phyloP scores from a whole-genome alignment of 1,284 basidiomycete genomes.

The Inonotus obliquus region DNA sequence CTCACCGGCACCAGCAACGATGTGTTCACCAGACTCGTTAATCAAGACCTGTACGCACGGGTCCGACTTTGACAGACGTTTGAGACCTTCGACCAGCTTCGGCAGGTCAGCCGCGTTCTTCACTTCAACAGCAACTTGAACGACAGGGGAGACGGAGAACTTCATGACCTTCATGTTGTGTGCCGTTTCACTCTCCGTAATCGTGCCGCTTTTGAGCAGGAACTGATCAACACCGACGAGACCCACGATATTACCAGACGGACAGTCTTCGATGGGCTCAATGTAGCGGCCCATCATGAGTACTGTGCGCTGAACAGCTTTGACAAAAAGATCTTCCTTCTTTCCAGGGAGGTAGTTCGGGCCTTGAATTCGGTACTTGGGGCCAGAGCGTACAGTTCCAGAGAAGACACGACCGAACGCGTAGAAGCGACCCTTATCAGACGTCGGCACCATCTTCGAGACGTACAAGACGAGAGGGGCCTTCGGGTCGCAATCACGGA shows the following conservation, averaged over 20 bases:
- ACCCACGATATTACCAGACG: conserved; percentile 98
- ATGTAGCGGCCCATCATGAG: conserved; percentile 99
- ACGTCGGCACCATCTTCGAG: conserved; percentile 99
- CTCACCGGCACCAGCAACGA: conserved; percentile 99
- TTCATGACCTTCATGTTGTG: conserved; percentile 99
- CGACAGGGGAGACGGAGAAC: conserved; percentile 99
- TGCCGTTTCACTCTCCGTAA: conserved; percentile 96
- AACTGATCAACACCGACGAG: conserved; percentile 99
- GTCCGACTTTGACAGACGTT: conserved; percentile 99
- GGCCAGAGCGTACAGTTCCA: conserved; percentile 94
- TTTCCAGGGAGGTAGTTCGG: conserved; percentile 99
- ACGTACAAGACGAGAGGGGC: conserved; percentile 98
- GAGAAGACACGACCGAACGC: conserved; percentile 99
- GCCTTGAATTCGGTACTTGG: conserved; percentile 99
- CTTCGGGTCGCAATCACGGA: conserved; percentile 97
- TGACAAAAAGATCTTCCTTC: conserved; percentile 98
- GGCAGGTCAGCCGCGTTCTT: conserved; percentile 99
- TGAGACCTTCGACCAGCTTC: conserved; percentile 99
- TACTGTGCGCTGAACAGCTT: conserved; percentile 98
- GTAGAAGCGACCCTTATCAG: conserved; percentile 99
- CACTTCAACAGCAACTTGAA: conserved; percentile 98
- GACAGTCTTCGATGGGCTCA: conserved; percentile 99
- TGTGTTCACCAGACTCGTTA: conserved; percentile 92
- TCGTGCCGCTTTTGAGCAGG: conserved; percentile 98
- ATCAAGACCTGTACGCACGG: conserved; percentile 99